phyloP scores from a whole-genome alignment of 768 basidiomycete species.

The Phaeotremella skinneri region DNA sequence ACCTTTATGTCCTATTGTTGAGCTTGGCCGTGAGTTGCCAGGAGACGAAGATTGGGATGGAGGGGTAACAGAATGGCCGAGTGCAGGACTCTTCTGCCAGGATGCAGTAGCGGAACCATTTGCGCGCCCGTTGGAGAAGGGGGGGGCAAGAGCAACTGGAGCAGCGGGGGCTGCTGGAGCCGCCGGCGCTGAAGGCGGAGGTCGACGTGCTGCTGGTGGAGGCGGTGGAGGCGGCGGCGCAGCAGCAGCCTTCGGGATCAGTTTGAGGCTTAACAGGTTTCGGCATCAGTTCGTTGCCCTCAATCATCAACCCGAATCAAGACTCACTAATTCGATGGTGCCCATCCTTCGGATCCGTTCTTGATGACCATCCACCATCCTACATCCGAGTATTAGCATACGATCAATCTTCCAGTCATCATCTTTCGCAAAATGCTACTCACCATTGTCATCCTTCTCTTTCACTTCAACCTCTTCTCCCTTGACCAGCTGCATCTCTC shows the following conservation, averaged over 20 bases:
- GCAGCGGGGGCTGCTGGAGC: constrained; percentile 35
- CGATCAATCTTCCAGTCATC: background rate
- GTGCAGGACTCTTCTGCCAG: constrained; percentile 14
- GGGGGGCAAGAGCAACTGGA: constrained; percentile 21
- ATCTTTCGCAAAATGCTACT: constrained; percentile 7
- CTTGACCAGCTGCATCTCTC: constrained; percentile 84
- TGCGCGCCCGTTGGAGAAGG: constrained; percentile 7
- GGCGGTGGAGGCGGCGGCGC: constrained; percentile 70
- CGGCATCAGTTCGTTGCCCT: too few species aligned
- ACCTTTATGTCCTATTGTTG: constrained; percentile 43
- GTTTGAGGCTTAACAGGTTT: constrained; percentile 73
- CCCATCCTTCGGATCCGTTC: constrained; percentile 81
- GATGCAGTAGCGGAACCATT: constrained; percentile 13
- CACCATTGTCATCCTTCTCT: constrained; percentile 82
- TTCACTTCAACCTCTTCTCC: constrained; percentile 89
- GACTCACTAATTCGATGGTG: constrained; percentile 63
- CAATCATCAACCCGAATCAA: background rate
- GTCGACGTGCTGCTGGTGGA: constrained; percentile 51
- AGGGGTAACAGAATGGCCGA: constrained; percentile 34
- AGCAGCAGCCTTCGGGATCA: constrained; percentile 64
- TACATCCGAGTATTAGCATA: constrained; percentile 11
- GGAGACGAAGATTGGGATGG: constrained; percentile 59
- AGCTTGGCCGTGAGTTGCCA: constrained; percentile 44
- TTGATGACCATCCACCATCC: constrained; percentile 97
- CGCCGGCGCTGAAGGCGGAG: constrained; percentile 54